Evolutionary conservation across 495 filamentous ascomycete genomes (phyloP).

Genomic region (Trichoderma orchidacearum): DNA sequence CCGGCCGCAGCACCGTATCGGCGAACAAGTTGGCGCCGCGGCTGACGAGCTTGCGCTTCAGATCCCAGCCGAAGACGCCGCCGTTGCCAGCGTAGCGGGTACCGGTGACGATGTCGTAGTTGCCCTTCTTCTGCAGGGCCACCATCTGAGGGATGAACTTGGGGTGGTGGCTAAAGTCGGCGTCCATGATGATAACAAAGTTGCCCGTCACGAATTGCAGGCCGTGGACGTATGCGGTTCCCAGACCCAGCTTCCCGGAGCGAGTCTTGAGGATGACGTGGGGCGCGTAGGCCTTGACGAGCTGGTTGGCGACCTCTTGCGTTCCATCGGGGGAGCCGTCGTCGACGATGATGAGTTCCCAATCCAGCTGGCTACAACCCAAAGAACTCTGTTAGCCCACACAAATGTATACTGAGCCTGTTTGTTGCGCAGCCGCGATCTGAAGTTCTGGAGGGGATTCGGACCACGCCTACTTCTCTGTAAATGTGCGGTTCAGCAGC

Average conservation of each 20-base stretch:
- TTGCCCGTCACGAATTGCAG: constrained; percentile 77
- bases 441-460: background rate
- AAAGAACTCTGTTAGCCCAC: background rate
- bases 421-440: background rate
- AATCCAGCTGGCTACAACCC: constrained; percentile 65
- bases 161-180: constrained; percentile 96
- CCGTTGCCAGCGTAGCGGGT: constrained; percentile 85
- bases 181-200: constrained; percentile 99
- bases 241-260: constrained; percentile 86
- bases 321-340: constrained; percentile 96
- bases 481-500: constrained; percentile 84
- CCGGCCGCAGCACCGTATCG: constrained; percentile 83
- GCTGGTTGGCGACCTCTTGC: constrained; percentile 75
- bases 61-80: constrained; percentile 93
- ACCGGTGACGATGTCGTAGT: constrained; percentile 93
- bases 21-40: constrained; percentile 91
- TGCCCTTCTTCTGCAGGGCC: constrained; percentile 46
- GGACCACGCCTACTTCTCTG: constrained; percentile 47
- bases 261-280: constrained; percentile 78
- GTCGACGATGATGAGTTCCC: constrained; percentile 95
- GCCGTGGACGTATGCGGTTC: constrained; percentile 94
- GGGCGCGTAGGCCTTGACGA: constrained; percentile 65
- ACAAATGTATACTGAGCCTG: background rate
- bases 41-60: constrained; percentile 88
- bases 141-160: constrained; percentile 93